A percentile compares a stretch with the other conserved stretches of the same genome.
Conservation (phyloP, 345 rosid species). For the Camelina neglecta region DNA sequence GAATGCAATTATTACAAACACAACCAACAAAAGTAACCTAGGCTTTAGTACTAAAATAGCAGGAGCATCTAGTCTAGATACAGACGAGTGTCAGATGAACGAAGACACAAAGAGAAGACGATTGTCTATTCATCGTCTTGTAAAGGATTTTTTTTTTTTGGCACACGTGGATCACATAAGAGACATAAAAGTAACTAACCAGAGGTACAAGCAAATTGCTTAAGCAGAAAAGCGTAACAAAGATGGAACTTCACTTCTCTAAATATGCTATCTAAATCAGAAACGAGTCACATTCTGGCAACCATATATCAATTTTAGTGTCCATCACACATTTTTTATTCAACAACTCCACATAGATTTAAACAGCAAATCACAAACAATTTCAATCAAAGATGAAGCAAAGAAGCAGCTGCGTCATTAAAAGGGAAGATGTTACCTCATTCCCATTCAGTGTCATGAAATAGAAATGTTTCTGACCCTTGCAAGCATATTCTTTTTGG, state of each 20-base stretch:
- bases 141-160: not conserved
- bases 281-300: conserved; percentile 8
- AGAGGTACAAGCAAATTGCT: conserved; percentile 17
- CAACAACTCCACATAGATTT: conserved; percentile 21
- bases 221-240: conserved; percentile 2
- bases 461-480: conserved; percentile 97
- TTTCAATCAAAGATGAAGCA: conserved; percentile 24
- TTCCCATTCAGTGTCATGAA: conserved; percentile 97
- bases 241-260: conserved; percentile 12
- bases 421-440: conserved; percentile 64
- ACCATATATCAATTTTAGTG: not conserved
- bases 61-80: conserved; percentile 1
- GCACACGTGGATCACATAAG: conserved; percentile 12
- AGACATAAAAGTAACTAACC: conserved; percentile 9
- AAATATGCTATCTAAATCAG: conserved; percentile 10
- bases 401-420: conserved; percentile 17
- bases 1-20: conserved; percentile 13
- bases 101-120: not conserved
- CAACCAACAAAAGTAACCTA: conserved; percentile 14
- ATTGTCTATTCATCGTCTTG: not conserved
- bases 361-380: conserved; percentile 17
- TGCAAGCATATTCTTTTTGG: conserved; percentile 85
- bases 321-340: not conserved
- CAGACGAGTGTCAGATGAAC: conserved; percentile 1
- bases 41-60: not conserved